Base-by-base conservation (phyloP, 257 asterid species). In the Salvia splendens region DNA sequence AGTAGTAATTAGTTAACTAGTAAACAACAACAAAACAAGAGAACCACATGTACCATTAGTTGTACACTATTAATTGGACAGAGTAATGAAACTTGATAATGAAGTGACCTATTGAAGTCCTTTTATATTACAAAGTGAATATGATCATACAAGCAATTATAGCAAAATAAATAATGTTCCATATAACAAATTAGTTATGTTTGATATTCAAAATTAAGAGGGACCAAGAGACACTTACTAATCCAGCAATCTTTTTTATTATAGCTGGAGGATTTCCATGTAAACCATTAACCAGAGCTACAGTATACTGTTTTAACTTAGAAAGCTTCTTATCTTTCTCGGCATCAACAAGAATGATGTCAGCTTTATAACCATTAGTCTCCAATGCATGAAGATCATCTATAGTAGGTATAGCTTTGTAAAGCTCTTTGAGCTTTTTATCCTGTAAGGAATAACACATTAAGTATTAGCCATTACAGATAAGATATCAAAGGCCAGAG, bases 241-340 rank as follows among this genome's bases (percentile, higher is more conserved):
- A 75, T 71, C 91, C 97, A 75, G 99, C 97, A 71, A 90, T 94
- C 83, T 94, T 94, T 79, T 90, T 94, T 69, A 94, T 81, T 80
- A 80, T 78, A 61, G 87, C 92, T 46, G 96, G 95, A 64, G 95
- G 81, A 70, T 87, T 88, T 64, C 86, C 68, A 83, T 74, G 83
- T 74, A 88, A 81, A 68, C 99, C 99, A 82, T 84, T 90, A 52
- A 86, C 96, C 67, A 91, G 77, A 65, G 99, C 78, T 69, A 83
- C 75, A 75, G 83, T 87, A 67, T 88, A 82, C 82, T 86, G 99
- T 77, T 85, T 91, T 60, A 90, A 82, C 96, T 77, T 88, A 42
- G 88, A 85, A 81, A 94, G 87, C 82, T 90, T 94, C 84, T 79
- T 90, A 74, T 94, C 99, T 79, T 83, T 94, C 78, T 77, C 89